Conservation (phyloP, 2,329 filamentous ascomycete species). For the Grosmannia clavigera region DNA sequence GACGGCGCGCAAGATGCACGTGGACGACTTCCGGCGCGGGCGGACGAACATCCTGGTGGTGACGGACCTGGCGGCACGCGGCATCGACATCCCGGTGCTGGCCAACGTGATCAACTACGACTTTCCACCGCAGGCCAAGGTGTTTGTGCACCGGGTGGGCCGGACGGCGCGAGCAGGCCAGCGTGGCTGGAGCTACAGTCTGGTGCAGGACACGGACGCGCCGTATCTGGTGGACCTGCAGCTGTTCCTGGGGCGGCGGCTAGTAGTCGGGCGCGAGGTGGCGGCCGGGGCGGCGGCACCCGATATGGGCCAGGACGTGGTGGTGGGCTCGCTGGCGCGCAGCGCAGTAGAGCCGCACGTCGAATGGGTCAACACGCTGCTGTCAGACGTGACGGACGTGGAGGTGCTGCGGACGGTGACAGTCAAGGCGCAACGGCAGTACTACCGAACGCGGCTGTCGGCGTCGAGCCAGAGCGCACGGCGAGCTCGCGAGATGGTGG, state of each 20-base stretch:
- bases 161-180: constrained; percentile 89
- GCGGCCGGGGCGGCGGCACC: constrained; percentile 31
- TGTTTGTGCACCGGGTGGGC: constrained; percentile 92
- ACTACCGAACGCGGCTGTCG: constrained; percentile 77
- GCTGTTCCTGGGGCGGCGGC: constrained; percentile 76
- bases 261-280: constrained; percentile 62
- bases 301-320: constrained; percentile 66
- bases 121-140: constrained; percentile 90
- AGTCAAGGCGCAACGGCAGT: constrained; percentile 82
- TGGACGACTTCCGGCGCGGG: constrained; percentile 77
- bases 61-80: constrained; percentile 89
- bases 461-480: constrained; percentile 87
- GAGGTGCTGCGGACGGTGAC: constrained; percentile 59
- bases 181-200: constrained; percentile 87
- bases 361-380: constrained; percentile 72
- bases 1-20: constrained; percentile 80
- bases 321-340: constrained; percentile 64
- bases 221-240: constrained; percentile 91
- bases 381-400: constrained; percentile 67
- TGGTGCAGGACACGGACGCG: constrained; percentile 76
- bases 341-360: constrained; percentile 61
- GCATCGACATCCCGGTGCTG: constrained; percentile 93
- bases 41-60: constrained; percentile 85
- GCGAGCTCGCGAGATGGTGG: constrained; percentile 65
- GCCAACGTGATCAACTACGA: constrained; percentile 99